phyloP scores from a whole-genome alignment of 192 early-diverging fungal genomes.

The Linnemannia hyalina region DNA sequence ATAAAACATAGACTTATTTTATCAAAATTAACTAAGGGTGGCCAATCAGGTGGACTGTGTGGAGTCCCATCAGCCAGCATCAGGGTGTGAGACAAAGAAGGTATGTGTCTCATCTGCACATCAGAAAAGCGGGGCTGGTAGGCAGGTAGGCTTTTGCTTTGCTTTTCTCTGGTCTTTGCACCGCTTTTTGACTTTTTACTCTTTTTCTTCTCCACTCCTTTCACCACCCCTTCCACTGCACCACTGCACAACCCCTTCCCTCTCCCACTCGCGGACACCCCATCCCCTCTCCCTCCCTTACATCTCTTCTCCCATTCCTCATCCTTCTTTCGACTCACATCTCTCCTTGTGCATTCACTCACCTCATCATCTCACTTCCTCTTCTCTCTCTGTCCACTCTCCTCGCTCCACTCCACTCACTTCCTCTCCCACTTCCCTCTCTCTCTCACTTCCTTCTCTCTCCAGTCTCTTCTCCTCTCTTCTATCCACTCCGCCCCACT shows the following conservation, averaged over 20 bases:
- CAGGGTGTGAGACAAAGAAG: not conserved
- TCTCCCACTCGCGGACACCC: conserved; percentile 9
- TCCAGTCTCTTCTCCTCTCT: not conserved
- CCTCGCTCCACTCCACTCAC: not conserved
- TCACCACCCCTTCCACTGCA: not conserved
- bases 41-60: not conserved
- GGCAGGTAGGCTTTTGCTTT: not conserved
- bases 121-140: not conserved
- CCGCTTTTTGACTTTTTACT: not conserved
- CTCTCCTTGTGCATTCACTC: not conserved
- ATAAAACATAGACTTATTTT: not conserved
- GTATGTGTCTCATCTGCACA: not conserved
- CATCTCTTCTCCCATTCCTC: not conserved
- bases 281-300: not conserved
- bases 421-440: not conserved
- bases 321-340: not conserved
- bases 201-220: not conserved
- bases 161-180: not conserved
- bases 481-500: not conserved
- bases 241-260: not conserved
- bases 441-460: not conserved
- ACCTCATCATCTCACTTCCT: not conserved
- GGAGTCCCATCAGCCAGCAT: not conserved
- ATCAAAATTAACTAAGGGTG: not conserved
- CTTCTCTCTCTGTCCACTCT: not conserved